phyloP scores from a whole-genome alignment of 176 grass and related monocot genomes.

The Typha latifolia region DNA sequence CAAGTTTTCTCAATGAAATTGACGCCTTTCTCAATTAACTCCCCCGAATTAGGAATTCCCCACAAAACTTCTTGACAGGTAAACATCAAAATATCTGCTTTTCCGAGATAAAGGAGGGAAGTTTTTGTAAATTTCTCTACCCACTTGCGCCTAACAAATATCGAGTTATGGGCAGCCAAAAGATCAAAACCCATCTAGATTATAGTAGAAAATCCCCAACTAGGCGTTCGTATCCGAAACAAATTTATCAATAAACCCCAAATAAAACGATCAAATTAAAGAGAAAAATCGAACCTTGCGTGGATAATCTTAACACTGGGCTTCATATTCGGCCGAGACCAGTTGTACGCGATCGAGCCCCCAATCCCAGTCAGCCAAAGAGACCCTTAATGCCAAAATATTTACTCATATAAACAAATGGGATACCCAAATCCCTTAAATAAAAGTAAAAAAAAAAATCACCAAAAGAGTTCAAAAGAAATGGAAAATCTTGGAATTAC shows the following conservation, averaged over 20 bases:
- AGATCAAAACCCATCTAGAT: too few relatives aligned
- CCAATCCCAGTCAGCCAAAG: conserved; percentile 69
- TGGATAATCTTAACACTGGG: conserved; percentile 90
- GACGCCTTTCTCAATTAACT: too few relatives aligned
- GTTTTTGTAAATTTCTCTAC: too few relatives aligned
- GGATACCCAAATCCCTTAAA: neutral
- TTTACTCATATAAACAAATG: neutral
- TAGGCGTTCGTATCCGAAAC: neutral
- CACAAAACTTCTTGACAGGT: too few relatives aligned
- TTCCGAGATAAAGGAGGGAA: too few relatives aligned
- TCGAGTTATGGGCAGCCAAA: too few relatives aligned
- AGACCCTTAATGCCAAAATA: conserved; percentile 20
- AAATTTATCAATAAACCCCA: neutral
- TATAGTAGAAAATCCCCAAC: neutral
- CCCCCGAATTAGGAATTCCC: too few relatives aligned
- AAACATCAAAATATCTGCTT: too few relatives aligned
- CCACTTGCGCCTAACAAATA: too few relatives aligned
- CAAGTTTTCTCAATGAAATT: too few relatives aligned
- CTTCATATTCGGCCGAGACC: conserved; percentile 83
- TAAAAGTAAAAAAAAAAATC: neutral
- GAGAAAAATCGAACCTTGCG: conserved; percentile 41
- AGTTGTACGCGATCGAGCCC: conserved; percentile 78
- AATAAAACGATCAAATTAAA: neutral
- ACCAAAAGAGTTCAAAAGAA: neutral
- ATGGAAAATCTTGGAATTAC: conserved; percentile 8